Conservation (phyloP, 352 stramenopile genomes). For the Globisporangium abappressorium region DNA sequence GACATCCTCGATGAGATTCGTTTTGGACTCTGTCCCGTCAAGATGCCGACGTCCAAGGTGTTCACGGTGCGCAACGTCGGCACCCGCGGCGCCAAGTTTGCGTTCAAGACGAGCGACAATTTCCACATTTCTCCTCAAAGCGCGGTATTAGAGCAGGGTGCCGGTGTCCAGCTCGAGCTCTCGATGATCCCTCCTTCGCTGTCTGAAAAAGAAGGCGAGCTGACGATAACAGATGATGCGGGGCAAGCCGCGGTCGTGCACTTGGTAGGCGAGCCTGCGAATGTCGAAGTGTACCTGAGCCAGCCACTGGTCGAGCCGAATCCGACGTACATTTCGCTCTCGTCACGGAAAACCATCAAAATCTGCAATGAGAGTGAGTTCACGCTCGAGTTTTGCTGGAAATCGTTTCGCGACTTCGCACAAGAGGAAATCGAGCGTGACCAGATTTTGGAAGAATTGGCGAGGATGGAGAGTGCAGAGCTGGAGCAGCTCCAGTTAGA, state of each 20-base stretch:
- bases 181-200: conserved; percentile 38
- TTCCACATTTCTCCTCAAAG: conserved; percentile 67
- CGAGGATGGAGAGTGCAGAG: conserved; percentile 72
- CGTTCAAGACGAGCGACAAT: conserved; percentile 54
- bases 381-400: conserved; percentile 91
- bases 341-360: conserved; percentile 86
- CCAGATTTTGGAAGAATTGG: conserved; percentile 80
- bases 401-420: conserved; percentile 72
- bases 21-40: conserved; percentile 87
- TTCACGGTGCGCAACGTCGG: conserved; percentile 91
- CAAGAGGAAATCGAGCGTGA: conserved; percentile 84
- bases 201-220: conserved; percentile 52
- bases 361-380: conserved; percentile 93
- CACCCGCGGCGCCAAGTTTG: conserved; percentile 69
- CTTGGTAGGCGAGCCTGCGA: conserved; percentile 69
- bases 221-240: conserved; percentile 84
- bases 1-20: conserved; percentile 89
- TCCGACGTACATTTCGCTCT: conserved; percentile 91
- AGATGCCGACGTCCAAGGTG: conserved; percentile 71
- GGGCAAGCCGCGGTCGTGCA: conserved; percentile 69
- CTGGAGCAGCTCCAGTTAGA: conserved; percentile 64
- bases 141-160: conserved; percentile 60
- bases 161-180: conserved; percentile 79
- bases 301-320: conserved; percentile 78
- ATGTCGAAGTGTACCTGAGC: conserved; percentile 91